Base-by-base conservation (phyloP, 768 basidiomycete genomes). In the Russula sp. region DNA sequence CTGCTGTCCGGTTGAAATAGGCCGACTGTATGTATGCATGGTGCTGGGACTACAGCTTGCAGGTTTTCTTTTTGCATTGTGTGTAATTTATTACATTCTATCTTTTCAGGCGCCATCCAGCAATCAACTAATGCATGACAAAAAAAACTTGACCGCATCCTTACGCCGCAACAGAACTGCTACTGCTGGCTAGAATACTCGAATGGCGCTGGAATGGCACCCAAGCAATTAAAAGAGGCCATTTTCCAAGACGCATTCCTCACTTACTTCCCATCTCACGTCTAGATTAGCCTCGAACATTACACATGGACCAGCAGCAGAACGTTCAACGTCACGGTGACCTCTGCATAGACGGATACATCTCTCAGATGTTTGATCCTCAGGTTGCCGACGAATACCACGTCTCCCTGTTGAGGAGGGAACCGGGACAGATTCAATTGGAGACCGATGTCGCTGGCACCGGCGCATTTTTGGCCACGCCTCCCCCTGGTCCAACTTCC, bases 321-420 rank as follows among this genome's bases (percentile, higher is more conserved):
- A 16, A 5, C 52, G 14, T 5, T n/a, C 22, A 30, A 11, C 13
- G 0, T 1, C 38, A 55, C n/a, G n/a, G n/a, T n/a, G n/a, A n/a
- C 3, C 64, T 61, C 20, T 52, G 44, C 26, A 22, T 65, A 28
- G 64, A 65, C 22, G 60, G 64, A n/a, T 61, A 65, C 18, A 11
- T 61, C 22, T 20, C 64, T 16, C 4, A 10, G 1, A 61, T 30
- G 50, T 57, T 65, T 38, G 60, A 26, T 4, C 48, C 60, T 48
- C 24, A 0, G 14, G 42, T 0, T 38, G 55, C 55, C 5, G 26
- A 52, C 46, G 5, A 0, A 28, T 61, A 61, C 40, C 49, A 61
- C n/a, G 11, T 26, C 42, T 9, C n/a, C 14, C 7, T 61, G 18
- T 22, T 65, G 40, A n/a, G 26, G 40, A 61, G 40, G 50, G 24